Evolutionary conservation across 106 monocot species (phyloP).

Genomic region (Dioscorea zingiberensis): DNA sequence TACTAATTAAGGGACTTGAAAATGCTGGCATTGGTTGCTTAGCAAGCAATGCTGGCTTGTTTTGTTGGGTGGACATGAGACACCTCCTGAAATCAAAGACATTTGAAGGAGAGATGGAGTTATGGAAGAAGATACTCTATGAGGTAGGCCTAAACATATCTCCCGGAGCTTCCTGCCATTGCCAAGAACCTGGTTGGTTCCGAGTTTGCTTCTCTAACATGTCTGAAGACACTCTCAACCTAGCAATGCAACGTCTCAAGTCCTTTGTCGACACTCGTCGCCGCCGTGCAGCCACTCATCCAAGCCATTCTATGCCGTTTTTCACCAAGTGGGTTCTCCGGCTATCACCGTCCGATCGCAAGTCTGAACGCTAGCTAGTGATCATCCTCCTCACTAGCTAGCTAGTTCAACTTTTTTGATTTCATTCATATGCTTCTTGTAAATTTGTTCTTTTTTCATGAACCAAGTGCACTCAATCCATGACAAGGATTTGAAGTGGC

Average conservation of each 20-base stretch:
- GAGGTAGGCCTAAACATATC: conserved; percentile 75
- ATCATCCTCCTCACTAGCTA: not conserved
- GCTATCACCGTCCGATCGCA: conserved; percentile 2
- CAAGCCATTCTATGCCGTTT: no score
- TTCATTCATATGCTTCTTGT: not conserved
- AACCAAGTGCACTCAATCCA: not conserved
- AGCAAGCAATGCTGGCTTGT: conserved; percentile 70
- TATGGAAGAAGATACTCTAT: conserved; percentile 80
- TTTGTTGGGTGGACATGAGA: conserved; percentile 95
- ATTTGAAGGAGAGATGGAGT: conserved; percentile 65
- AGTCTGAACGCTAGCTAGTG: not conserved
- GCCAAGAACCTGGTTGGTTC: conserved; percentile 86
- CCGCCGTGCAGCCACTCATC: not conserved
- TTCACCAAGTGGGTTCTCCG: conserved; percentile 2
- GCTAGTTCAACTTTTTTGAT: not conserved
- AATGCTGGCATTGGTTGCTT: conserved; percentile 48
- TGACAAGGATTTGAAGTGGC: not conserved
- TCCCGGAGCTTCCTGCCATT: conserved; percentile 87
- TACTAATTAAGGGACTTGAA: conserved; percentile 40
- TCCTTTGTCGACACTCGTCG: conserved; percentile 20
- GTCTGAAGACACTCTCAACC: conserved; percentile 45
- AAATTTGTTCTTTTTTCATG: not conserved
- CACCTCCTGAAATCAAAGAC: conserved; percentile 28
- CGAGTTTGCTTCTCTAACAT: conserved; percentile 90
- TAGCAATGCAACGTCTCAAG: conserved; percentile 51